Base-by-base conservation (phyloP, 2,329 filamentous ascomycete genomes). In the Exutisphaerella laricina region DNA sequence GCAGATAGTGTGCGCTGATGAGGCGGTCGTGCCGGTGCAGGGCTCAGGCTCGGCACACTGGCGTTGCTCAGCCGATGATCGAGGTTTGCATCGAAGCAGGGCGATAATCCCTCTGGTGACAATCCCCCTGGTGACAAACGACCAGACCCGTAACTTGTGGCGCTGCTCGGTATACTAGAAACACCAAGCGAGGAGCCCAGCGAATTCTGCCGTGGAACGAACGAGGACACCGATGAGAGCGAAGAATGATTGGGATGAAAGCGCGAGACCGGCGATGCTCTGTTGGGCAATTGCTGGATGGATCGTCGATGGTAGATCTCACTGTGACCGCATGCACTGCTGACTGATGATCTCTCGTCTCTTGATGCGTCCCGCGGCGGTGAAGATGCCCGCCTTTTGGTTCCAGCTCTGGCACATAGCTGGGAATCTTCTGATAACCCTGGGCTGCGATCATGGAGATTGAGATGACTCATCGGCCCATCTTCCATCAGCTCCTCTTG, bases 311-410 rank as follows among this genome's bases (percentile, higher is more conserved):
- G 74, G 42, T 72, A 74, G 36, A 77, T 56, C 55, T 79, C 75
- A 34, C 41, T 53, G 22, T 62, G 65, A 20, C 64, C 66, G 38
- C 63, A 55, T n/a, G 66, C 64, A 43, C 69, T 71, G 52, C 67
- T 62, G 33, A 66, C 59, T 5, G 67, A 68, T 16, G 66, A 61
- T 30, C 70, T 65, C 50, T 73, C 69, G 37, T 72, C 70, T 35
- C 69, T 66, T 34, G 62, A 56, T 38, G 70, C 70, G 55, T 81
- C 78, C 43, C 73, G 70, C 28, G 79, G 79, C 14, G 80, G 78
- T 41, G 78, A 81, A 10, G 78, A 80, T 47, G 80, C 80, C 45
- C 79, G 72, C 58, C 80, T 71, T 62, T 84, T 84, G 54, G 77
- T 74, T 36, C 79, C 78, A 41, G 73, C 70, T 55, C 70, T 73